A percentile compares a stretch with the other conserved stretches of the same genome.
Conservation (phyloP, 1,284 basidiomycete species). For the Amylostereum chailletii region DNA sequence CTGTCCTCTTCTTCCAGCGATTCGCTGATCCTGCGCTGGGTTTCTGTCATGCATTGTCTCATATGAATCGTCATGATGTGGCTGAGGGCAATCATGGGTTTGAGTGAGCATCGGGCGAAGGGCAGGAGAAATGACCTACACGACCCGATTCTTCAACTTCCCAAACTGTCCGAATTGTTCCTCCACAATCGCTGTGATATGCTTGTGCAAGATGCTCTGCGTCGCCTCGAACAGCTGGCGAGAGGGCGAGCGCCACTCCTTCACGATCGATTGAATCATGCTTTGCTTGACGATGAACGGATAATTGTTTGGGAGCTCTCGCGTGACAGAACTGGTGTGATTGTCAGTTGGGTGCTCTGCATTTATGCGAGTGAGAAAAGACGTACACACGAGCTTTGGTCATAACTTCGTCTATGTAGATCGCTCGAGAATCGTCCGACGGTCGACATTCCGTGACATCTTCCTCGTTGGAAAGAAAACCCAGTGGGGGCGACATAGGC, state of each 20-base stretch:
- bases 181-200: slow-evolving; percentile 33
- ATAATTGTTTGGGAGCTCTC: slow-evolving; percentile 57
- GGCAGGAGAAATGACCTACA: slow-evolving; percentile 28
- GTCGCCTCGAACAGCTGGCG: slow-evolving; percentile 38
- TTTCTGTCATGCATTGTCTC: slow-evolving; percentile 27
- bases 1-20: slow-evolving; percentile 20
- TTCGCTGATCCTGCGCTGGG: slow-evolving; percentile 30
- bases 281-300: slow-evolving; percentile 51
- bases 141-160: slow-evolving; percentile 39
- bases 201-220: slow-evolving; percentile 26
- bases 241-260: slow-evolving; percentile 42
- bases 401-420: slow-evolving; percentile 53
- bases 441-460: slow-evolving; percentile 3
- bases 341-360: neutral
- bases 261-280: slow-evolving; percentile 37
- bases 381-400: slow-evolving; percentile 37
- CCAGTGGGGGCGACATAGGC: neutral
- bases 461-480: slow-evolving; percentile 37
- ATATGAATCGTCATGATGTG: slow-evolving; percentile 40
- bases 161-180: slow-evolving; percentile 46
- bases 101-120: neutral
- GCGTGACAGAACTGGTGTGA: slow-evolving; percentile 45
- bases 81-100: slow-evolving; percentile 19
- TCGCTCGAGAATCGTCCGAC: slow-evolving; percentile 13
- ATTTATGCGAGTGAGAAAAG: neutral